Evolutionary conservation across 306 rosid genomes (phyloP).

Genomic region (Ormosia semicastrata): DNA sequence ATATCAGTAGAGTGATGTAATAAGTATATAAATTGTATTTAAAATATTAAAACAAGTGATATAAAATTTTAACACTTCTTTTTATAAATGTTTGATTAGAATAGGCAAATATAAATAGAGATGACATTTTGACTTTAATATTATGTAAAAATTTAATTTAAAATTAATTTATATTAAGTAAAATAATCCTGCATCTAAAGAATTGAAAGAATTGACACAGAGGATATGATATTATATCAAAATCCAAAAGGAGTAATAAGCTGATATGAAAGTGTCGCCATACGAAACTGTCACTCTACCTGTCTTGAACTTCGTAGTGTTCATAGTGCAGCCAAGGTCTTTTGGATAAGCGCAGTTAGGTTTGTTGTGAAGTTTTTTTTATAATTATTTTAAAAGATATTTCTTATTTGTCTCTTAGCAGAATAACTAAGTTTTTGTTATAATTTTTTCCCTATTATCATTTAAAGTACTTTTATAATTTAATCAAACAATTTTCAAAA

Average conservation of each 20-base stretch:
- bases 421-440: not conserved
- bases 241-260: not conserved
- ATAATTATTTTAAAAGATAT: not conserved
- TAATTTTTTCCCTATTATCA: not conserved
- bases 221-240: too few species aligned
- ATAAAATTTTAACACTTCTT: too few species aligned
- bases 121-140: too few species aligned
- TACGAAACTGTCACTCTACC: not conserved
- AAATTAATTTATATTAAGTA: too few species aligned
- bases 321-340: not conserved
- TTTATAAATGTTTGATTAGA: too few species aligned
- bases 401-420: not conserved
- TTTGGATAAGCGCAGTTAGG: not conserved
- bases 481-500: not conserved
- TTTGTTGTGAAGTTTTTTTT: not conserved
- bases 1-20: too few species aligned
- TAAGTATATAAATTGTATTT: too few species aligned
- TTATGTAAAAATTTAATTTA: too few species aligned
- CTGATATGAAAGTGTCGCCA: not conserved
- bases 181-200: too few species aligned
- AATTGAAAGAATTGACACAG: too few species aligned
- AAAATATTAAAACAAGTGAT: too few species aligned
- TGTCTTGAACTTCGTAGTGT: not conserved
- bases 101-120: too few species aligned
- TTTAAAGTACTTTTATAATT: not conserved